Evolutionary conservation across 345 rosid species (phyloP).

Genomic region (Capsella bursapastoris): DNA sequence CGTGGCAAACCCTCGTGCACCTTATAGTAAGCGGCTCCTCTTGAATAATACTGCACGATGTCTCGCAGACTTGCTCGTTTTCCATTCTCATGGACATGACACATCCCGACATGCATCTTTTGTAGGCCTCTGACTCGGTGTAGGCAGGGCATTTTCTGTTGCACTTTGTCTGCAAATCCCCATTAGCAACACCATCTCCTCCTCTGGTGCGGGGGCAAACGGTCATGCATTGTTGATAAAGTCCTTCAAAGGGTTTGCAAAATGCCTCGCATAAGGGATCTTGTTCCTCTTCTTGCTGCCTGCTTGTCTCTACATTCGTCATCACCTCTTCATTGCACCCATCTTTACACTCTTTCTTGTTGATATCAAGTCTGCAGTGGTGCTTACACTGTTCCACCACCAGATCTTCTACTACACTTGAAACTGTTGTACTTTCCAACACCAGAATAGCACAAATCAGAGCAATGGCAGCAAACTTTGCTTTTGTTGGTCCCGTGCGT

Average conservation of each 20-base stretch:
- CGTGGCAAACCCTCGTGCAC: conserved; percentile 33
- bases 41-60: conserved; percentile 27
- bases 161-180: background rate
- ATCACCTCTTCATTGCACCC: background rate
- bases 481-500: background rate
- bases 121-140: background rate
- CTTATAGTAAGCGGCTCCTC: conserved; percentile 28
- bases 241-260: conserved; percentile 19
- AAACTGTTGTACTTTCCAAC: background rate
- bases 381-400: conserved; percentile 1
- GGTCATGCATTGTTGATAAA: background rate
- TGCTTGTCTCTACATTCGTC: background rate
- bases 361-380: background rate
- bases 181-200: conserved; percentile 9
- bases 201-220: conserved; percentile 12
- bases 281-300: background rate
- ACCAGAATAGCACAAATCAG: conserved; percentile 8
- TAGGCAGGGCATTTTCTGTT: background rate
- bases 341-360: conserved; percentile 8
- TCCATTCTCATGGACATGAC: background rate
- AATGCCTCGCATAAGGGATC: conserved; percentile 13
- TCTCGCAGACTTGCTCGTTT: conserved; percentile 33
- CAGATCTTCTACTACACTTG: background rate
- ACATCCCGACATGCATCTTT: conserved; percentile 5
- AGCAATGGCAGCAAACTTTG: background rate